Percentiles rank a stretch among this genome's conserved stretches.
These are phyloP conservation scores for Saccharomycopsis capsularis DNA, from an alignment of 805 yeast genomes.

Conservation along the genomic window DNA sequence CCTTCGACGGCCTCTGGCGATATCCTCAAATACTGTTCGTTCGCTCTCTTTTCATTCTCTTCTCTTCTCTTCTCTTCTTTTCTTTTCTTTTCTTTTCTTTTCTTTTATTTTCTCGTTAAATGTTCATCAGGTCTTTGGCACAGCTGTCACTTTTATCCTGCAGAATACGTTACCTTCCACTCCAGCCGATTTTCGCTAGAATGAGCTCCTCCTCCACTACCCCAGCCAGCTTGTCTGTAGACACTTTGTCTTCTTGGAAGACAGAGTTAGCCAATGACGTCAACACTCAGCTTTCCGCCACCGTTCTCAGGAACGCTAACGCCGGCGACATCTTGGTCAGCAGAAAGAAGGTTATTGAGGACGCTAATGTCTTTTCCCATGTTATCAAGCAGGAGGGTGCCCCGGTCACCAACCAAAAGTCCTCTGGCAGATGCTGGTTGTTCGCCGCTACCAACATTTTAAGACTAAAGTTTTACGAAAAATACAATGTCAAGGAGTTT, in stretches of 20 bases:
- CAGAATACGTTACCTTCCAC: too few species aligned
- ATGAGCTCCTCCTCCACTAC: background rate
- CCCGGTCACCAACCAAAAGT: conserved; percentile 67
- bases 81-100: too few species aligned
- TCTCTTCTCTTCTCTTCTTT: background rate
- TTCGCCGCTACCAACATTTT: conserved; percentile 76
- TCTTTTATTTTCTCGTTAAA: background rate
- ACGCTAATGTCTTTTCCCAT: conserved; percentile 34
- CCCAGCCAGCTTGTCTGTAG: too few species aligned
- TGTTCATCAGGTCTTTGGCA: too few species aligned
- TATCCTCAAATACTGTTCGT: background rate
- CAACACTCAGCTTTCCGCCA: conserved; percentile 7
- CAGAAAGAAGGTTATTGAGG: conserved; percentile 28
- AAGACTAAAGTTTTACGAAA: conserved; percentile 53
- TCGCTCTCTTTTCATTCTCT: background rate
- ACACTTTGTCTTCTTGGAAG: conserved; percentile 6
- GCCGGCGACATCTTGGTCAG: conserved; percentile 37
- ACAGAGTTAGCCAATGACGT: conserved; percentile 5
- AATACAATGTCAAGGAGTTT: conserved; percentile 57
- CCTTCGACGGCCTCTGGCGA: too few species aligned
- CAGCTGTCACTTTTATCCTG: too few species aligned
- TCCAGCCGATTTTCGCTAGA: too few species aligned
- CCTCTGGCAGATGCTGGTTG: conserved; percentile 83
- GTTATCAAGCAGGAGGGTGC: conserved; percentile 44
- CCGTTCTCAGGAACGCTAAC: conserved; percentile 22